Conservation (phyloP, 306 rosid species). For the Acacia acuminata region DNA sequence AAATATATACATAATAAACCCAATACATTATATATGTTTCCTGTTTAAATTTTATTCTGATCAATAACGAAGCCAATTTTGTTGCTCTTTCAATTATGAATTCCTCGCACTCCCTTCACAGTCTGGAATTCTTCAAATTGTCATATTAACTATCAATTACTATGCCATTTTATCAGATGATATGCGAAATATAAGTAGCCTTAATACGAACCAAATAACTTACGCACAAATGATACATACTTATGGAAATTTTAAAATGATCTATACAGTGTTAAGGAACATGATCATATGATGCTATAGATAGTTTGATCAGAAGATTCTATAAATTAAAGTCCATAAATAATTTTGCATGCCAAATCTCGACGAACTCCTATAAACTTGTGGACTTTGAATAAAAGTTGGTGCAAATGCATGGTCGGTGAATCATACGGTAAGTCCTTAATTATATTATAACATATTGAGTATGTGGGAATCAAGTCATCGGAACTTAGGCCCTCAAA, state of each 20-base stretch:
- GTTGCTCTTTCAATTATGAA: neutral
- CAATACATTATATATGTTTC: neutral
- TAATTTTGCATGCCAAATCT: neutral
- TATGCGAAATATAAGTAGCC: neutral
- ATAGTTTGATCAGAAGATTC: neutral
- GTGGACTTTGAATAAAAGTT: neutral
- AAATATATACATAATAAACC: neutral
- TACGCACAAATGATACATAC: neutral
- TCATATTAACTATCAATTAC: no score
- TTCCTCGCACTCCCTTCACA: neutral
- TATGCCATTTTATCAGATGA: neutral
- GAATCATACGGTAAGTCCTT: neutral
- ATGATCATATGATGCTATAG: neutral
- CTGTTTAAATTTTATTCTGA: neutral
- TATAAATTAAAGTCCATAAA: neutral
- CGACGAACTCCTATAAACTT: neutral
- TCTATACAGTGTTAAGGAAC: no score
- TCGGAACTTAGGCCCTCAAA: neutral
- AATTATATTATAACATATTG: no score
- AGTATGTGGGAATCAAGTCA: conserved; percentile 1
- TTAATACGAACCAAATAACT: neutral
- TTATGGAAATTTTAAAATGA: neutral
- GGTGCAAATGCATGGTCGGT: neutral
- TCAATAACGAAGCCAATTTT: neutral
- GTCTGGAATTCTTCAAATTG: neutral